Percentiles rank a stretch among this genome's conserved stretches.
These are phyloP conservation scores for Cyclotella atomus DNA, from an alignment of 108 stramenopile genomes.

Conservation along the genomic window DNA sequence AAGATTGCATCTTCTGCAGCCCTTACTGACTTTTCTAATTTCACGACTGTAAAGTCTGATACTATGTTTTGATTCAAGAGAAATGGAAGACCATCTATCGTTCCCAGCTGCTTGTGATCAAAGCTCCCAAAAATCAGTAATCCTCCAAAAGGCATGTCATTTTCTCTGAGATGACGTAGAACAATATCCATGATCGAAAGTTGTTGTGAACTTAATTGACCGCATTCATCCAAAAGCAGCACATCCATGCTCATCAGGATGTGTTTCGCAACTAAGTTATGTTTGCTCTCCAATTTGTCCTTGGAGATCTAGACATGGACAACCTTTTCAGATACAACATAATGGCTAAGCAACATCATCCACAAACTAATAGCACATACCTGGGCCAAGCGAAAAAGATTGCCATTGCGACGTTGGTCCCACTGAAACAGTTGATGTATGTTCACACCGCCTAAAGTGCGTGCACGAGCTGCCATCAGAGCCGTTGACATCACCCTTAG, in stretches of 20 bases:
- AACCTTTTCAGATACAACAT: background rate
- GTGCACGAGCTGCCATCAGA: constrained; percentile 29
- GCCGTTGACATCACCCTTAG: constrained; percentile 19
- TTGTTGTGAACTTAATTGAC: constrained; percentile 24
- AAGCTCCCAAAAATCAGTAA: constrained; percentile 28
- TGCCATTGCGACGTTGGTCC: background rate
- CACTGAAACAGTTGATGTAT: constrained; percentile 12
- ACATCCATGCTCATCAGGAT: constrained; percentile 23
- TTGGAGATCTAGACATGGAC: background rate
- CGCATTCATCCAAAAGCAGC: constrained; percentile 21
- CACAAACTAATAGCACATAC: background rate
- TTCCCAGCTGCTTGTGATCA: constrained; percentile 24
- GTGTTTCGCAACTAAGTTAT: too few species aligned
- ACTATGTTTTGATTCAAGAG: constrained; percentile 10
- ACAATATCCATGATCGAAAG: constrained; percentile 20
- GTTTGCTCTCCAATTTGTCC: too few species aligned
- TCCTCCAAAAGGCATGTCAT: constrained; percentile 25
- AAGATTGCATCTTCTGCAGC: constrained; percentile 19
- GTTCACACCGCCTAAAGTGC: constrained; percentile 13
- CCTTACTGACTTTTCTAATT: constrained; percentile 11
- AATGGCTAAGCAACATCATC: too few species aligned
- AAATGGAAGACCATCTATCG: constrained; percentile 24
- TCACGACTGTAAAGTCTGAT: constrained; percentile 17
- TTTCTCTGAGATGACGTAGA: background rate
- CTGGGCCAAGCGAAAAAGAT: constrained; percentile 11